Conservation (phyloP, 2,329 filamentous ascomycete genomes). For the Tolypocladium ovalisporum region DNA sequence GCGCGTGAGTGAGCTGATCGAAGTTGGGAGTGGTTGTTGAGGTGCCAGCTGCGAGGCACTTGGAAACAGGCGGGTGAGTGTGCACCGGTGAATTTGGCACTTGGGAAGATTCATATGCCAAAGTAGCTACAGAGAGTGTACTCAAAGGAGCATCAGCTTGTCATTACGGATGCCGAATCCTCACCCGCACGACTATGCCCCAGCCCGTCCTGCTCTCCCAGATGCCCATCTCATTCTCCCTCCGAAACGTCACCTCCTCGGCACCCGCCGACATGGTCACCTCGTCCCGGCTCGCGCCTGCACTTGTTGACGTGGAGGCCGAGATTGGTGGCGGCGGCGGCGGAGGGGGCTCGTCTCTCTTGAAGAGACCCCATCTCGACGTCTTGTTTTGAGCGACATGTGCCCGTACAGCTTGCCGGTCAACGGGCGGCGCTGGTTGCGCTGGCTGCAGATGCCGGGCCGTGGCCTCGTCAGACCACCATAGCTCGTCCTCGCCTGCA, state of each 20-base stretch:
- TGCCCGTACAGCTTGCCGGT: constrained; percentile 17
- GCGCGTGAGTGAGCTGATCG: neutral
- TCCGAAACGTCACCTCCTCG: constrained; percentile 39
- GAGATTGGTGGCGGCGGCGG: neutral
- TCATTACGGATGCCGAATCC: neutral
- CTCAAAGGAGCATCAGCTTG: no score
- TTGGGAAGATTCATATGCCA: no score
- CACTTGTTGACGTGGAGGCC: neutral
- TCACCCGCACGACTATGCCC: constrained; percentile 35
- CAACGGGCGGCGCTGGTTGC: constrained; percentile 6
- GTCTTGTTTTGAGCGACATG: constrained; percentile 19
- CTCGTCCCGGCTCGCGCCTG: constrained; percentile 3
- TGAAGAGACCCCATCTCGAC: constrained; percentile 24
- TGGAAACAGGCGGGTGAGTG: no score
- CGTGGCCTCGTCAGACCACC: constrained; percentile 37
- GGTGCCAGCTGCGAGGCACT: neutral
- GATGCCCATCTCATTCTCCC: constrained; percentile 39
- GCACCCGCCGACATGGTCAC: constrained; percentile 30
- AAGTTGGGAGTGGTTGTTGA: neutral
- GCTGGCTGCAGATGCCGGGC: constrained; percentile 32
- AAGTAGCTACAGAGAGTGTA: no score
- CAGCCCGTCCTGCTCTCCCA: constrained; percentile 40
- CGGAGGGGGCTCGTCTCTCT: constrained; percentile 8
- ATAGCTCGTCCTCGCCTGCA: constrained; percentile 18
- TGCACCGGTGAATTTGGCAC: no score